Percentiles rank a stretch among this genome's conserved stretches.
Evolutionary conservation across 441 rosid genomes (phyloP).

Genomic region (Bocquillonia castaneifolia): DNA sequence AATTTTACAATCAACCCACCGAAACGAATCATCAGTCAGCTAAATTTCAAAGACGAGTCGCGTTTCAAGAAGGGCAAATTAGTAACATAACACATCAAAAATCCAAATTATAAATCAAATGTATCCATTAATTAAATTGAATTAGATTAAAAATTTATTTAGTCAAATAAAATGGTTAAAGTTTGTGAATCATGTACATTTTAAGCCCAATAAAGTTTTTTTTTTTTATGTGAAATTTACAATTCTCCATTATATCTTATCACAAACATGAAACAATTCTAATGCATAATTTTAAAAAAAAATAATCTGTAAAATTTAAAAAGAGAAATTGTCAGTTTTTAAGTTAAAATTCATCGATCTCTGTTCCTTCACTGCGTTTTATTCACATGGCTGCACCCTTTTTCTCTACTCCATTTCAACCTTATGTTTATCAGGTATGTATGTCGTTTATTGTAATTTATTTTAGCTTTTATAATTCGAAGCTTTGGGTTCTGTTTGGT

Average conservation of each 20-base stretch:
- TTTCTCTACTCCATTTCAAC: constrained; percentile 94
- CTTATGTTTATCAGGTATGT: constrained; percentile 83
- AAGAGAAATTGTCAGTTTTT: constrained; percentile 9
- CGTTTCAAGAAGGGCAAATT: not conserved
- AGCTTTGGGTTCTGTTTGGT: constrained; percentile 11
- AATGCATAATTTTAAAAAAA: too few relatives aligned
- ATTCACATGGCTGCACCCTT: constrained; percentile 89
- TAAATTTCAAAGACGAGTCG: not conserved
- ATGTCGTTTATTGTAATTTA: not conserved
- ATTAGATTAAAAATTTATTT: not conserved
- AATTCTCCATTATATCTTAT: too few relatives aligned
- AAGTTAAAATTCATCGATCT: constrained; percentile 18
- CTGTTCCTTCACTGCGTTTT: constrained; percentile 10
- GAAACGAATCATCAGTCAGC: not conserved
- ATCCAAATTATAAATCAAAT: too few relatives aligned
- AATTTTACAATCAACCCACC: constrained; percentile 15
- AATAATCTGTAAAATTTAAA: too few relatives aligned
- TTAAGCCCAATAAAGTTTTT: too few relatives aligned
- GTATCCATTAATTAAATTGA: not conserved
- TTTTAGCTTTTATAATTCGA: not conserved
- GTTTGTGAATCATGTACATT: too few relatives aligned
- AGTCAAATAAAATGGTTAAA: not conserved
- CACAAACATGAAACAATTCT: not conserved
- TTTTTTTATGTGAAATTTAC: not conserved
- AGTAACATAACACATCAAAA: constrained; percentile 11